A percentile compares a stretch with the other conserved stretches of the same genome.
Evolutionary conservation across 2,329 filamentous ascomycete species (phyloP).

Genomic region (Claviceps africana): DNA sequence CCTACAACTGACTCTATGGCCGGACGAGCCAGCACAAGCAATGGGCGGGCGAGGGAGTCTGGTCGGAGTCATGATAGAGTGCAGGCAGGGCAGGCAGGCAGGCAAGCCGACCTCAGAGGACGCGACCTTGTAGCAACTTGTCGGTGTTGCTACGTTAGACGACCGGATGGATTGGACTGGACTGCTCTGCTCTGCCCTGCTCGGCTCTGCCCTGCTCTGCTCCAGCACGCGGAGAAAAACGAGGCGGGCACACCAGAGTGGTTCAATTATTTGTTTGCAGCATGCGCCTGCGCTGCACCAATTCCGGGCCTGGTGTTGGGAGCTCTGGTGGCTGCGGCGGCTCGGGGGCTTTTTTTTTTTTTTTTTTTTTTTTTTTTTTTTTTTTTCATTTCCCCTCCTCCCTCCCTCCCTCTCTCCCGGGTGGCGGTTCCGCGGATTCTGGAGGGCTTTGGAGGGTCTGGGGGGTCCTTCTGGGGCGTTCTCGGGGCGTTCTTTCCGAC

Average conservation of each 20-base stretch:
- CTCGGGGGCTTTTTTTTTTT: background rate
- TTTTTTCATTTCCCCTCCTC: too few species aligned
- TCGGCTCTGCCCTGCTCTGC: too few species aligned
- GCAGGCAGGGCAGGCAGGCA: slow-evolving; percentile 1
- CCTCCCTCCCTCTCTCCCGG: too few species aligned
- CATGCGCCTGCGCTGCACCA: background rate
- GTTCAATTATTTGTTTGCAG: background rate
- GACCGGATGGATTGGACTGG: too few species aligned
- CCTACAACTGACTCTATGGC: background rate
- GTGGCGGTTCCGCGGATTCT: too few species aligned
- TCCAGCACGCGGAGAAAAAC: background rate
- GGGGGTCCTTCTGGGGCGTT: background rate
- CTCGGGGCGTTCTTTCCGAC: background rate
- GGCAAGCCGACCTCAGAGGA: too few species aligned
- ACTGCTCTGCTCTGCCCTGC: too few species aligned
- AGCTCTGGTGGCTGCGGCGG: background rate
- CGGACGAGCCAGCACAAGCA: background rate
- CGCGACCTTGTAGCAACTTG: too few species aligned
- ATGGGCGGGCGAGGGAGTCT: background rate
- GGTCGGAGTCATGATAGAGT: background rate
- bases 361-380: too few species aligned
- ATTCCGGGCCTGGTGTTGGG: background rate
- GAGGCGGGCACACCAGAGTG: background rate
- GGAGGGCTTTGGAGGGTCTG: background rate
- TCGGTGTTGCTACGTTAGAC: too few species aligned